Conservation (phyloP, 1,139 yeast species). For the Suhomyces maxii region DNA sequence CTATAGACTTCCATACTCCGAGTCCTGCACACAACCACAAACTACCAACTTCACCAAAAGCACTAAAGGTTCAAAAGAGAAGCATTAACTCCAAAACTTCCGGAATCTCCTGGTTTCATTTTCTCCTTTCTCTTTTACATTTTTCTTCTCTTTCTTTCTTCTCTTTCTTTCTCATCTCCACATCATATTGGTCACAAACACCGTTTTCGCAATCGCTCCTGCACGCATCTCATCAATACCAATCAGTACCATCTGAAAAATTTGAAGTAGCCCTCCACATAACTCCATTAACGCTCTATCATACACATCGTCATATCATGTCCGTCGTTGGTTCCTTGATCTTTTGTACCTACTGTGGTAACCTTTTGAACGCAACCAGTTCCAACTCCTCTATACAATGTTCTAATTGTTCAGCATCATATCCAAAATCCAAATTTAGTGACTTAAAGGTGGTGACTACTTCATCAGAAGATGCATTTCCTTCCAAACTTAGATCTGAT, state of each 20-base stretch:
- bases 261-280: constrained; percentile 2
- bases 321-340: constrained; percentile 94
- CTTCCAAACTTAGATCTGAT: constrained; percentile 76
- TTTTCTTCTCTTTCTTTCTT: no score
- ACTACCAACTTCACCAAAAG: not conserved
- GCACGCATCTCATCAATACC: not conserved
- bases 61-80: no score
- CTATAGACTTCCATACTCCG: no score
- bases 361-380: constrained; percentile 70
- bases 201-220: not conserved
- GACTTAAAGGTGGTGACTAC: constrained; percentile 82
- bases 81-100: not conserved
- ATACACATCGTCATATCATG: constrained; percentile 42
- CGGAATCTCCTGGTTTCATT: no score
- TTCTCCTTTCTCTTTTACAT: no score
- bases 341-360: constrained; percentile 93
- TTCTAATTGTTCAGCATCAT: constrained; percentile 62
- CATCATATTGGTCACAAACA: no score
- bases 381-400: constrained; percentile 56
- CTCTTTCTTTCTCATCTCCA: no score
- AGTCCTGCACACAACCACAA: no score
- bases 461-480: constrained; percentile 90
- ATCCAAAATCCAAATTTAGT: constrained; percentile 60
- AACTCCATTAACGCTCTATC: not conserved
- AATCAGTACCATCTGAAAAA: constrained; percentile 7